Conservation (phyloP, 202 grass and related monocot genomes). For the Digitaria exilis region DNA sequence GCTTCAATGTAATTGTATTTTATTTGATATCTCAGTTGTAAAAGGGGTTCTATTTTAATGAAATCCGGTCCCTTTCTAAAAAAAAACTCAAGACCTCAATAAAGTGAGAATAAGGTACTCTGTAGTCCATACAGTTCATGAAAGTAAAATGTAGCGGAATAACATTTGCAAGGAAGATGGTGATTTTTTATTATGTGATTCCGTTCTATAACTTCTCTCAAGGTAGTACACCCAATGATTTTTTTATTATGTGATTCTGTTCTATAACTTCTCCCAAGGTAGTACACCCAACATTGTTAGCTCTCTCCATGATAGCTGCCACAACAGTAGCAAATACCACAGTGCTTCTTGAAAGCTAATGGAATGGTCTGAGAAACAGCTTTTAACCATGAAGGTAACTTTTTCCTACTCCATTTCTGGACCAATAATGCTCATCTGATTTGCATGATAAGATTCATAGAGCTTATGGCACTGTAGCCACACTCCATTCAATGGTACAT, state of each 20-base stretch:
- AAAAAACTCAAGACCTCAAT: neutral
- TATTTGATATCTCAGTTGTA: too few relatives aligned
- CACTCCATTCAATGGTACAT: neutral
- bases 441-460: neutral
- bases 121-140: conserved; percentile 4
- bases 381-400: conserved; percentile 18
- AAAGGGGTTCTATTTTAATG: too few relatives aligned
- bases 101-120: conserved; percentile 24
- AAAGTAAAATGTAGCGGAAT: conserved; percentile 24
- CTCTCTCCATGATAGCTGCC: conserved; percentile 7
- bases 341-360: conserved; percentile 30
- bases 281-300: conserved; percentile 19
- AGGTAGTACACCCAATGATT: conserved; percentile 11
- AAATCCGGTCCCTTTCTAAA: too few relatives aligned
- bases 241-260: conserved; percentile 14
- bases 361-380: neutral
- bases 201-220: neutral
- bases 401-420: conserved; percentile 12
- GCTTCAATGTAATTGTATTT: too few relatives aligned
- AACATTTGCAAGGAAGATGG: conserved; percentile 23
- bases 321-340: neutral
- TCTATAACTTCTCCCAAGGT: neutral
- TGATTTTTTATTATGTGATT: conserved; percentile 12
- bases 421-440: conserved; percentile 4
- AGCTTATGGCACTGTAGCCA: neutral